A percentile compares a stretch with the other conserved stretches of the same genome.
phyloP scores from a whole-genome alignment of 164 flowering plant genomes.

The Tinospora cordifolia region DNA sequence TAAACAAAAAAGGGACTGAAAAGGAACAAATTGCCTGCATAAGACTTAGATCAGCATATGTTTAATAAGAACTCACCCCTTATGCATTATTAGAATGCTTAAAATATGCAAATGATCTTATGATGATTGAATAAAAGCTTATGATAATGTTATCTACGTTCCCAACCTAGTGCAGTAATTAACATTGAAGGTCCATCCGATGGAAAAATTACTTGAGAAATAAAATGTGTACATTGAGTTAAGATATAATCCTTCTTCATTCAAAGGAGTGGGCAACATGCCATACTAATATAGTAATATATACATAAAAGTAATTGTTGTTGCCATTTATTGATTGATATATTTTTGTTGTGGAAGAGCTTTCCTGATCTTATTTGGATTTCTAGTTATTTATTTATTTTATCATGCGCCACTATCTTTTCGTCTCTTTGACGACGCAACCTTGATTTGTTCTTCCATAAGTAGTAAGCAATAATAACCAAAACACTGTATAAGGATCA shows the following conservation, averaged over 20 bases:
- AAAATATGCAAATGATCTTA: not conserved
- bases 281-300: not conserved
- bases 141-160: not conserved
- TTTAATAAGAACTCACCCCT: not conserved
- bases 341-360: no score
- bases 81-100: not conserved
- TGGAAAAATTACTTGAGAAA: not conserved
- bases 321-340: no score
- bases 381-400: no score
- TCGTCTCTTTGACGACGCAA: not conserved
- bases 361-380: no score
- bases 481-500: not conserved
- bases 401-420: not conserved
- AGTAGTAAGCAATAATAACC: not conserved
- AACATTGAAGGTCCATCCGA: not conserved
- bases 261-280: not conserved
- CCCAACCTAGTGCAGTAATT: not conserved
- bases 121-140: not conserved
- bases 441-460: not conserved
- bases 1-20: not conserved
- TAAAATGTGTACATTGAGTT: not conserved
- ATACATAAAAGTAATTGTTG: not conserved
- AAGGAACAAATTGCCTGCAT: not conserved
- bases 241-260: not conserved
- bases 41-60: not conserved